A percentile compares a stretch with the other conserved stretches of the same genome.
These are phyloP conservation scores for Termitomyces sp. DNA, from an alignment of 768 basidiomycete genomes.

Conservation along the genomic window DNA sequence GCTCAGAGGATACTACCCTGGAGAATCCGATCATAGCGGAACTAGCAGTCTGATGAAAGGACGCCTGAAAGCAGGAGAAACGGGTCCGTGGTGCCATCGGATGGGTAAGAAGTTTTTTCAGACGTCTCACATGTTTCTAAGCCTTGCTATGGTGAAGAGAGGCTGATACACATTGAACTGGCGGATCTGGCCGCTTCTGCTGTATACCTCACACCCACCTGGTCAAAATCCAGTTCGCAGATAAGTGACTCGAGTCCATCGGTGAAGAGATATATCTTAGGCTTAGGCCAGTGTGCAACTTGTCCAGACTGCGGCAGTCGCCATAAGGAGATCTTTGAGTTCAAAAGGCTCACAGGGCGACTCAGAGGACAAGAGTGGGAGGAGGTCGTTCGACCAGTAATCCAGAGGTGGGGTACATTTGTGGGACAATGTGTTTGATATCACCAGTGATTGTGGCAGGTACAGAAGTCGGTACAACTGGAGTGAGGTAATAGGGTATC, in stretches of 20 bases:
- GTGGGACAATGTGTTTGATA: constrained; percentile 36
- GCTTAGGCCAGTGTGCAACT: constrained; percentile 17
- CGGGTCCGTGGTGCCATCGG: constrained; percentile 65
- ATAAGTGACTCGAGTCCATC: constrained; percentile 16
- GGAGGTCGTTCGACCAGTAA: constrained; percentile 63
- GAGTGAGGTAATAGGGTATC: neutral
- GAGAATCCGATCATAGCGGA: constrained; percentile 31
- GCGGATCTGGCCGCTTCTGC: constrained; percentile 56
- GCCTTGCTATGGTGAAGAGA: constrained; percentile 33
- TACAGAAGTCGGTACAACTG: neutral
- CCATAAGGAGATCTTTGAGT: constrained; percentile 81
- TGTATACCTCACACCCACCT: constrained; percentile 55
- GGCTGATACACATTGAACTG: constrained; percentile 77
- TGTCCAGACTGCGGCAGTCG: constrained; percentile 43
- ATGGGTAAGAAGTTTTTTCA: constrained; percentile 30
- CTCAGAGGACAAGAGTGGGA: constrained; percentile 73
- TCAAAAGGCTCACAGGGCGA: constrained; percentile 49
- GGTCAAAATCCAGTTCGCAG: constrained; percentile 26
- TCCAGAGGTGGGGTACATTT: constrained; percentile 75
- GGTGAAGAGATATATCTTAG: constrained; percentile 12
- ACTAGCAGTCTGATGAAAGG: constrained; percentile 57
- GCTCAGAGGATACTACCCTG: constrained; percentile 71
- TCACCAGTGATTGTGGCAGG: neutral
- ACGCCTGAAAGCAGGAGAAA: constrained; percentile 53
- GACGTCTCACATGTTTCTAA: neutral